Evolutionary conservation across 2,329 filamentous ascomycete genomes (phyloP).

Genomic region (Davidsoniella virescens): DNA sequence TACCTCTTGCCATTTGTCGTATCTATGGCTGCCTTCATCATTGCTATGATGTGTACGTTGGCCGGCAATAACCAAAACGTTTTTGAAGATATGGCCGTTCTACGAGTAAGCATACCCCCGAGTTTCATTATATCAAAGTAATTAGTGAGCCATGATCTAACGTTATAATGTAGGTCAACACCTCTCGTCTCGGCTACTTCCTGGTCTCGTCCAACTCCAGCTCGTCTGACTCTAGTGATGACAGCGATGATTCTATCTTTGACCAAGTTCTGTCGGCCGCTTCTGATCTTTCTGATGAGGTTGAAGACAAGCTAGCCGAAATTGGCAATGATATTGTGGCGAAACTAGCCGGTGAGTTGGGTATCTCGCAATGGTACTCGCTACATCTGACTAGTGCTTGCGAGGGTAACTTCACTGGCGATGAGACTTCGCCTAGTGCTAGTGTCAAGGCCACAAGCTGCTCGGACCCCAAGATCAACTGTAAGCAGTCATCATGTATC

Average conservation of each 20-base stretch:
- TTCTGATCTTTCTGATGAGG: constrained; percentile 11
- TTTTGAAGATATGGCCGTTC: constrained; percentile 27
- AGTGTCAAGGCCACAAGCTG: constrained; percentile 29
- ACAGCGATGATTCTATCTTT: constrained; percentile 17
- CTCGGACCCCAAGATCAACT: constrained; percentile 23
- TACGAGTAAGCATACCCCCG: constrained; percentile 20
- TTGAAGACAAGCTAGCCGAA: constrained; percentile 16
- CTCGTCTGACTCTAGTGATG: constrained; percentile 16
- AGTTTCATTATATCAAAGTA: not conserved
- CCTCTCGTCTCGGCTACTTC: constrained; percentile 6
- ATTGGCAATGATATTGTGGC: constrained; percentile 25
- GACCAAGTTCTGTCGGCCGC: constrained; percentile 16
- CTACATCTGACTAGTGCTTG: constrained; percentile 32
- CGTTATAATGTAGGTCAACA: constrained; percentile 9
- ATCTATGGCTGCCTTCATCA: constrained; percentile 24
- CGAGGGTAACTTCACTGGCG: constrained; percentile 29
- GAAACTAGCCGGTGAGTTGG: constrained; percentile 26
- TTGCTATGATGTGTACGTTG: constrained; percentile 25
- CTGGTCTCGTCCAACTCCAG: constrained; percentile 13
- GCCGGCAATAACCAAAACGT: constrained; percentile 26
- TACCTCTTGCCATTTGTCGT: constrained; percentile 23
- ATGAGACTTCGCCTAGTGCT: constrained; percentile 19
- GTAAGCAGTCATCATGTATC: constrained; percentile 19
- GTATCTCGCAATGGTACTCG: constrained; percentile 35
- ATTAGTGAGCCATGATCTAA: constrained; percentile 5